Conservation (phyloP, 1,284 basidiomycete genomes). For the Tilletia indica region DNA sequence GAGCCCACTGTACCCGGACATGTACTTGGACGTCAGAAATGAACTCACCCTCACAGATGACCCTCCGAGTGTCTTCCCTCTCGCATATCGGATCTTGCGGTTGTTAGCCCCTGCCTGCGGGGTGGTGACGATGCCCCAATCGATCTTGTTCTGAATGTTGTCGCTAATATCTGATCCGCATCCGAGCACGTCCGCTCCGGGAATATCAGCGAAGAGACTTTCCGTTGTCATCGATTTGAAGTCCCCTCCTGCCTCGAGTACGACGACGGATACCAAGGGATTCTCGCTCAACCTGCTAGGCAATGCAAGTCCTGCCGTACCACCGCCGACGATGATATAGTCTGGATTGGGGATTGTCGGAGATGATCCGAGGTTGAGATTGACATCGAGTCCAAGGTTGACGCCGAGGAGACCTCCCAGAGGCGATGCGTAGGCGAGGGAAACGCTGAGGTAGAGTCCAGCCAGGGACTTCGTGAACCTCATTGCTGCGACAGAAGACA, state of each 20-base stretch:
- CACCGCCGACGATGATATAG: slow-evolving; percentile 42
- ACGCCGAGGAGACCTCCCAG: not conserved
- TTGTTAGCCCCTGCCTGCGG: slow-evolving; percentile 34
- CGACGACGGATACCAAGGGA: slow-evolving; percentile 35
- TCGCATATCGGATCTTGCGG: slow-evolving; percentile 33
- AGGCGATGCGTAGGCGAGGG: not conserved
- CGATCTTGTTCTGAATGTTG: slow-evolving; percentile 26
- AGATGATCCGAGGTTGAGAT: not conserved
- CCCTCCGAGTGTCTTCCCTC: slow-evolving; percentile 44
- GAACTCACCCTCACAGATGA: slow-evolving; percentile 22
- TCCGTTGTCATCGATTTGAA: slow-evolving; percentile 28
- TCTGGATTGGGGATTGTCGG: slow-evolving; percentile 21
- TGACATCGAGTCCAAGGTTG: not conserved
- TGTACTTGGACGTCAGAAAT: not conserved
- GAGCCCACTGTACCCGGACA: not conserved
- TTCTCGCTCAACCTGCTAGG: slow-evolving; percentile 42
- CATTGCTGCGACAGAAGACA: too few relatives aligned
- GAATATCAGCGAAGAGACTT: slow-evolving; percentile 32
- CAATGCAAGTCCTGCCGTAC: slow-evolving; percentile 40
- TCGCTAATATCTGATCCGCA: slow-evolving; percentile 26
- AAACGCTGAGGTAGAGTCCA: too few relatives aligned
- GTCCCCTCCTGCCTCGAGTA: slow-evolving; percentile 44
- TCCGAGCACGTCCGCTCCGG: slow-evolving; percentile 33
- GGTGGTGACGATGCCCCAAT: slow-evolving; percentile 36
- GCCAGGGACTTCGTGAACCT: too few relatives aligned